These are phyloP conservation scores for Stagonosporopsis rhizophila DNA, from an alignment of 2,329 filamentous ascomycete genomes.

Conservation along the genomic window DNA sequence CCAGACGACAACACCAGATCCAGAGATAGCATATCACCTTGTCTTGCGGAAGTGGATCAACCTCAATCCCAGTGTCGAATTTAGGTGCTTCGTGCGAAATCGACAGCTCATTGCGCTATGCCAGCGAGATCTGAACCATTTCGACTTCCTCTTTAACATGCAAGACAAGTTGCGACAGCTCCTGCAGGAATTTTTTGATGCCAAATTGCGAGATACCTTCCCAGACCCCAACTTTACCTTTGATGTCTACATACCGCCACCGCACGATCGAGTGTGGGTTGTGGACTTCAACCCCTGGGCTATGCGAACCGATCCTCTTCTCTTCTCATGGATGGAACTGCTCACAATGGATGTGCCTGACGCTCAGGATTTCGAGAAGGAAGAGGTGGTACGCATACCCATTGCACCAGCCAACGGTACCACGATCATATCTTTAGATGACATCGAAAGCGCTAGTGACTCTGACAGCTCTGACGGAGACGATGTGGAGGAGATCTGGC, in stretches of 20 bases:
- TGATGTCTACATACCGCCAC: constrained; percentile 85
- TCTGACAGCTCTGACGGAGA: constrained; percentile 48
- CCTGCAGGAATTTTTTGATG: constrained; percentile 79
- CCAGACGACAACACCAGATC: constrained; percentile 23
- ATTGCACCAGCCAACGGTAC: constrained; percentile 13
- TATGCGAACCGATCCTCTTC: constrained; percentile 80
- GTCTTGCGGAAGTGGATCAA: constrained; percentile 88
- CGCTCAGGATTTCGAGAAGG: constrained; percentile 6
- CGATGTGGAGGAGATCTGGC: constrained; percentile 64
- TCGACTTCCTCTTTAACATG: constrained; percentile 78
- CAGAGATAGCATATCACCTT: constrained; percentile 74
- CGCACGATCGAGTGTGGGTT: constrained; percentile 78
- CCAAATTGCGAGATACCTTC: constrained; percentile 76
- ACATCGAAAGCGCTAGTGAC: constrained; percentile 9
- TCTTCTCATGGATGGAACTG: constrained; percentile 91
- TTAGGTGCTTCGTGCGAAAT: constrained; percentile 91
- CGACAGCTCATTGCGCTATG: constrained; percentile 80
- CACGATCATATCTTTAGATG: constrained; percentile 2
- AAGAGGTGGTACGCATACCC: constrained; percentile 41
- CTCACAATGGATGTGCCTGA: constrained; percentile 71
- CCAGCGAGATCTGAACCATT: constrained; percentile 90
- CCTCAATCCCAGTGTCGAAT: constrained; percentile 90
- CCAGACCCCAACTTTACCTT: constrained; percentile 86
- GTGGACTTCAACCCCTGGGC: constrained; percentile 98
- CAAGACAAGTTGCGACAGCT: constrained; percentile 70